These are phyloP conservation scores for Craspedostauros australis DNA, from an alignment of 108 stramenopile species.

Conservation along the genomic window DNA sequence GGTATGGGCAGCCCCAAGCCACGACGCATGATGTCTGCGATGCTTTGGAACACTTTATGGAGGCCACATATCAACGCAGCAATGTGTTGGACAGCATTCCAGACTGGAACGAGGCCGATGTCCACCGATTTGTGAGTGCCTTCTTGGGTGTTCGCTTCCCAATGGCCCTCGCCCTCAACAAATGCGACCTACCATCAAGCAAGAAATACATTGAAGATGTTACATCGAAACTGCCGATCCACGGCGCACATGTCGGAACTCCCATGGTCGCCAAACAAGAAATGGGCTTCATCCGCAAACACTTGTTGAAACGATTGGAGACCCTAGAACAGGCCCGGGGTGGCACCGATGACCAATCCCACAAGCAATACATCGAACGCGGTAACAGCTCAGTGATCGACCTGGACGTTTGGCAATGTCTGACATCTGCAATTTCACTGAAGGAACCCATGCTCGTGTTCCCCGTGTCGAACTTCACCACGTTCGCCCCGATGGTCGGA, in stretches of 20 bases:
- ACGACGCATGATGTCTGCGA: slow-evolving; percentile 41
- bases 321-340: slow-evolving; percentile 1
- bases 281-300: slow-evolving; percentile 63
- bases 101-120: slow-evolving; percentile 70
- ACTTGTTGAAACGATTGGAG: slow-evolving; percentile 15
- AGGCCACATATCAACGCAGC: slow-evolving; percentile 41
- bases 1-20: slow-evolving; percentile 72
- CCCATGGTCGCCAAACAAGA: slow-evolving; percentile 63
- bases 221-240: slow-evolving; percentile 48
- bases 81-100: slow-evolving; percentile 43
- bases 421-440: slow-evolving; percentile 57
- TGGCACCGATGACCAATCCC: no score
- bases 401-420: slow-evolving; percentile 64
- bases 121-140: slow-evolving; percentile 69
- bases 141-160: slow-evolving; percentile 81
- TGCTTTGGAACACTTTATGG: slow-evolving; percentile 56
- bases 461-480: slow-evolving; percentile 67
- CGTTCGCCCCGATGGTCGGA: slow-evolving; percentile 55
- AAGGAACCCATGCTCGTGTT: slow-evolving; percentile 66
- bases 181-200: slow-evolving; percentile 61
- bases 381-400: background rate
- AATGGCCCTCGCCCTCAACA: slow-evolving; percentile 84
- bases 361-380: background rate
- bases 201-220: slow-evolving; percentile 37
- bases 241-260: slow-evolving; percentile 68